Evolutionary conservation across 495 filamentous ascomycete species (phyloP).

Genomic region (Venustampulla echinocandica): DNA sequence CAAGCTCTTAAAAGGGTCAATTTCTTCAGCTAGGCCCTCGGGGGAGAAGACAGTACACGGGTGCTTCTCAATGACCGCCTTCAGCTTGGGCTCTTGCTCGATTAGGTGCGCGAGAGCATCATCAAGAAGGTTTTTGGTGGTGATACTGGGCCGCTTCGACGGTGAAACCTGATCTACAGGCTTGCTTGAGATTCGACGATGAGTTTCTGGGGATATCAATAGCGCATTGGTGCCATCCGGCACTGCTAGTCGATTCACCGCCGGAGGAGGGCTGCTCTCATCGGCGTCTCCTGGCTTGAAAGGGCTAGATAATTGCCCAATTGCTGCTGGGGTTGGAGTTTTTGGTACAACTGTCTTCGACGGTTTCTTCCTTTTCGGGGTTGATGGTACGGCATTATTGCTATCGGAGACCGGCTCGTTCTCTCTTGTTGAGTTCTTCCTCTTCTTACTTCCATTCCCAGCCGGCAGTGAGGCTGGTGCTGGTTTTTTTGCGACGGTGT

Average conservation of each 20-base stretch:
- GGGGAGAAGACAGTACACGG: constrained; percentile 73
- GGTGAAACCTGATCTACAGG: constrained; percentile 44
- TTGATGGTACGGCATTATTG: constrained; percentile 12
- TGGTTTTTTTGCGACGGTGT: constrained; percentile 10
- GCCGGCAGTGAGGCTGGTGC: constrained; percentile 12
- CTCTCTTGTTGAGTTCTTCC: constrained; percentile 27
- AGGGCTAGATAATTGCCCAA: constrained; percentile 13
- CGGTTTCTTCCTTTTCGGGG: constrained; percentile 19
- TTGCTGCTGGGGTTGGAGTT: constrained; percentile 17
- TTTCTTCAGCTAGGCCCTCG: constrained; percentile 68
- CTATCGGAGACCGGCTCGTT: neutral
- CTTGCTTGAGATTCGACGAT: constrained; percentile 52
- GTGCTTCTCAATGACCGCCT: constrained; percentile 62
- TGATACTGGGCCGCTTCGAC: constrained; percentile 44
- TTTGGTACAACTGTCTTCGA: constrained; percentile 8
- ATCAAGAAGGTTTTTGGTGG: constrained; percentile 62
- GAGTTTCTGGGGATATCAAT: constrained; percentile 70
- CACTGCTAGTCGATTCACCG: constrained; percentile 38
- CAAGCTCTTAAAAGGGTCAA: constrained; percentile 82
- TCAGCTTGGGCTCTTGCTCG: constrained; percentile 63
- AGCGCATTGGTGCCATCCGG: constrained; percentile 57
- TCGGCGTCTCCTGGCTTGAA: constrained; percentile 14
- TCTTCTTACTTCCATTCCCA: constrained; percentile 25
- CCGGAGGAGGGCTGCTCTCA: constrained; percentile 23
- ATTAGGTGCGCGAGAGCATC: constrained; percentile 73